Evolutionary conservation across 768 basidiomycete genomes (phyloP), one percentile per base, ranked within the genome.

Genomic region (Lactifluus hygrophoroides): DNA sequence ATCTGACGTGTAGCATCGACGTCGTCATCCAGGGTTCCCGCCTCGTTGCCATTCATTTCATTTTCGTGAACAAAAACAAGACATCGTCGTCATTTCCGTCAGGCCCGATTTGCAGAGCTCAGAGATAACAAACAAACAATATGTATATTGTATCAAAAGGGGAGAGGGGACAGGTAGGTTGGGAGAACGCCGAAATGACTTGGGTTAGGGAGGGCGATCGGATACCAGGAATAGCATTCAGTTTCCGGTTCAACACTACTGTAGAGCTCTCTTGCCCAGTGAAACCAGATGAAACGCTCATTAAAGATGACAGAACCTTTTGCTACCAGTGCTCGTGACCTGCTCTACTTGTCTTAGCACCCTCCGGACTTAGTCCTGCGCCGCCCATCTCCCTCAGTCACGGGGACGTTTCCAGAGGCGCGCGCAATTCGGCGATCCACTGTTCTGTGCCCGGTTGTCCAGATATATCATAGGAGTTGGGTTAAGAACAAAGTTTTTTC

Each of bases 311-410:
- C 43, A 35, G 19, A 46, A 38, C 3, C 9, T n/a, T 1, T 5
- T 9, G 16, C n/a, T n/a, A n/a, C n/a, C n/a, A 38, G 6, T 19
- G 54, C 46, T 35, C 35, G 53, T 57, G 56, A 57, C 40, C 49
- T 13, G 19, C 49, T 56, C 28, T 38, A 55, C 54, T 46, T 51
- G 54, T 60, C 54, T 23, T 60, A 56, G 59, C 58, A 42, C 52
- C 40, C 25, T 23, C 45, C 51, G 51, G 47, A 49, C 46, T 54
- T 55, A 30, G 37, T 51, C 49, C 59, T 50, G 35, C 59, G 59
- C 54, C 59, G 59, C 59, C 48, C 59, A 60, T 60, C 40, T 43
- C n/a, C 16, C 28, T 43, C 32, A 10, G 54, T 56, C 49, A 60
- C 49, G 49, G 28, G 54, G 47, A 16, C 42, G 23, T 6, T 21